phyloP scores from a whole-genome alignment of 2,329 filamentous ascomycete species.

The Alternaria sp. region DNA sequence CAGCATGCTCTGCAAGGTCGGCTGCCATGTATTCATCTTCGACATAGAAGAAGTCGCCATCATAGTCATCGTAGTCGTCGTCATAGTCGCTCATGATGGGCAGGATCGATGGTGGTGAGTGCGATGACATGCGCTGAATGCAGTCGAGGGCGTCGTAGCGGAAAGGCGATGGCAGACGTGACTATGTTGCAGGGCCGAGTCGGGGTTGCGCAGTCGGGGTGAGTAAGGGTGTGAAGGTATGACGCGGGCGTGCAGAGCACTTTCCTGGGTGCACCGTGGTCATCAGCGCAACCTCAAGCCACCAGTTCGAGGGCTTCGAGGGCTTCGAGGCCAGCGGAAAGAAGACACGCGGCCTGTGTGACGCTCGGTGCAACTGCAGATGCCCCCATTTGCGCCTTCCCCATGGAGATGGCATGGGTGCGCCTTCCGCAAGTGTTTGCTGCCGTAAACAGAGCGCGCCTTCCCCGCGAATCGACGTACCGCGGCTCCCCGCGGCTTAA shows the following conservation, averaged over 20 bases:
- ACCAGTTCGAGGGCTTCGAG: conserved; percentile 2
- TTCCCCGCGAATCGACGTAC: conserved; percentile 32
- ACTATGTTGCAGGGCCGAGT: conserved; percentile 2
- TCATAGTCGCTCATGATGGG: conserved; percentile 55
- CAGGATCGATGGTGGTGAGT: conserved; percentile 15
- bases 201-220: conserved; percentile 5
- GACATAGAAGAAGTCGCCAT: conserved; percentile 58
- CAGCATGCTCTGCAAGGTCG: conserved; percentile 59
- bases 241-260: conserved; percentile 18
- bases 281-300: conserved; percentile 14
- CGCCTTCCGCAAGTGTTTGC: conserved; percentile 17
- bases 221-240: conserved; percentile 10
- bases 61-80: conserved; percentile 50
- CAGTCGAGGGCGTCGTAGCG: neutral
- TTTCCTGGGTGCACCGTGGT: conserved; percentile 19
- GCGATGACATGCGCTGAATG: conserved; percentile 5
- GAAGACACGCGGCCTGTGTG: conserved; percentile 1
- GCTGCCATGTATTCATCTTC: conserved; percentile 55
- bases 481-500: conserved; percentile 40
- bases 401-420: conserved; percentile 9
- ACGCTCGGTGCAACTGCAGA: neutral
- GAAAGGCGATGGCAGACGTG: neutral
- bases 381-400: conserved; percentile 13
- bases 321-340: neutral
- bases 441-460: conserved; percentile 28